A percentile compares a stretch with the other conserved stretches of the same genome.
These are phyloP conservation scores for Colletotrichum brevisporum DNA, from an alignment of 2,329 filamentous ascomycete species.

Conservation along the genomic window DNA sequence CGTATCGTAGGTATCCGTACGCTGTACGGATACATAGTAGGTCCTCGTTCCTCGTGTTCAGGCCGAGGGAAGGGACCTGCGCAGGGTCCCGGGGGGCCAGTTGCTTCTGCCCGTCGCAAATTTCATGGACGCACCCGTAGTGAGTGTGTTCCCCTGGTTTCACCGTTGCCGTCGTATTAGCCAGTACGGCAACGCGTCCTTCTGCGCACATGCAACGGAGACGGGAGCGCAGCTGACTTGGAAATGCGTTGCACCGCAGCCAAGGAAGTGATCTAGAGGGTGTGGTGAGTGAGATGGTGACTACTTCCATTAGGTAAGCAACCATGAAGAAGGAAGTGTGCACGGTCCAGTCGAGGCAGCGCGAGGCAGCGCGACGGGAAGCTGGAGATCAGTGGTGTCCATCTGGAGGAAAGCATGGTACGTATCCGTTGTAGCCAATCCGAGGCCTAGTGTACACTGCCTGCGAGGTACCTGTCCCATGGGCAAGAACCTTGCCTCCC, in stretches of 20 bases:
- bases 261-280: background rate
- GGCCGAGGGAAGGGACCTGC: background rate
- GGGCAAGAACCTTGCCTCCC: no score
- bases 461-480: no score
- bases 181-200: background rate
- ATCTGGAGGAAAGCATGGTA: background rate
- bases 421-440: slow-evolving; percentile 3
- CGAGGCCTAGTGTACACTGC: no score
- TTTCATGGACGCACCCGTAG: background rate
- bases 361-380: slow-evolving; percentile 1
- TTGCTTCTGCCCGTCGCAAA: background rate
- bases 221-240: slow-evolving; percentile 25
- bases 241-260: slow-evolving; percentile 18
- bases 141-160: slow-evolving; percentile 27
- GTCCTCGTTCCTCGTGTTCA: background rate
- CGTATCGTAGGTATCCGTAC: no score
- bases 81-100: background rate
- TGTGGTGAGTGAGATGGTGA: background rate
- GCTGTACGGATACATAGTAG: background rate
- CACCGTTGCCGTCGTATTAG: slow-evolving; percentile 19
- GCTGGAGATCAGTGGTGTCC: background rate
- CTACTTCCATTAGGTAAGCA: slow-evolving; percentile 15
- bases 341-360: background rate
- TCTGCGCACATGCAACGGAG: slow-evolving; percentile 23
- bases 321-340: background rate